A percentile compares a stretch with the other conserved stretches of the same genome.
phyloP scores from a whole-genome alignment of 345 rosid genomes.

The Kandelia obovata region DNA sequence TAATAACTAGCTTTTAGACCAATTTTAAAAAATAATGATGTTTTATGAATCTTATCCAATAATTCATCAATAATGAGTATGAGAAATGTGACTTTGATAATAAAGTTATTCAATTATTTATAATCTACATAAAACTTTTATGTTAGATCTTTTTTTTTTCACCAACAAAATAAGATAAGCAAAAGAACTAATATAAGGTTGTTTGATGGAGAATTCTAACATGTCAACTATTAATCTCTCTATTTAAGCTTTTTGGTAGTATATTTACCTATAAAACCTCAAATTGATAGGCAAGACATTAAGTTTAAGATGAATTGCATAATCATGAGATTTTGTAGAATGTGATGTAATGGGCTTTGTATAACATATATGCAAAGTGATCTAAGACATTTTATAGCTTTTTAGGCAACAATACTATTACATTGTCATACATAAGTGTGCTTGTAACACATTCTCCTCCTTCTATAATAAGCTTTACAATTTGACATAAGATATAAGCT shows the following conservation, averaged over 20 bases:
- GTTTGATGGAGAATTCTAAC: not conserved
- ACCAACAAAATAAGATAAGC: not conserved
- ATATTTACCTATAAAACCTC: not conserved
- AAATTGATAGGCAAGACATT: not conserved
- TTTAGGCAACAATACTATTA: too few species aligned
- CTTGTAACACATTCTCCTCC: too few species aligned
- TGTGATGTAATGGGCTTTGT: too few species aligned
- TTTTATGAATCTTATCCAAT: not conserved
- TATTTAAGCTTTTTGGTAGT: not conserved
- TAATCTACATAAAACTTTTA: not conserved
- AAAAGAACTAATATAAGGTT: not conserved
- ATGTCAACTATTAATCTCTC: not conserved
- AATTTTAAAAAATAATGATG: not conserved
- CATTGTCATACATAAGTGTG: too few species aligned
- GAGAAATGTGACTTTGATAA: not conserved
- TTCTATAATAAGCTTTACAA: too few species aligned
- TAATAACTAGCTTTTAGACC: not conserved
- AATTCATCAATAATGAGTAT: not conserved
- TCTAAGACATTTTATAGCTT: too few species aligned
- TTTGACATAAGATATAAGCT: too few species aligned
- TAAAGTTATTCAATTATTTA: not conserved
- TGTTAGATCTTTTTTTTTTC: not conserved
- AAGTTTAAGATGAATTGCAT: not conserved
- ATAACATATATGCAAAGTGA: too few species aligned
- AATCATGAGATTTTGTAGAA: not conserved